Conservation (phyloP, 768 basidiomycete species). For the Mycena galericulata region DNA sequence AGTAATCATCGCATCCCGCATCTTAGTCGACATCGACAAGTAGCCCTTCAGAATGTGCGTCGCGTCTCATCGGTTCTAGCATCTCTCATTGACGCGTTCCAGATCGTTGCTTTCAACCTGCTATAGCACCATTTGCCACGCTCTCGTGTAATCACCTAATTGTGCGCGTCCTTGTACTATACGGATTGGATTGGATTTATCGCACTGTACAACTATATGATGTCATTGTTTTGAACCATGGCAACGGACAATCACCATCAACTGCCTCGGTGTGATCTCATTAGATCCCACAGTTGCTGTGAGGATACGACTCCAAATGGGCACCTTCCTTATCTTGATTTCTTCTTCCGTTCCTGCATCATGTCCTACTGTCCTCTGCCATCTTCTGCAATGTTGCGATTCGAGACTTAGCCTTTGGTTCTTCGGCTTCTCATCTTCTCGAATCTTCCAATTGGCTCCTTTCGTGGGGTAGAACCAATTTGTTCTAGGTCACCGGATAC, state of each 20-base stretch:
- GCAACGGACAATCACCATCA: neutral
- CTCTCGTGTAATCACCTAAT: constrained; percentile 11
- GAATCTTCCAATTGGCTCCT: too few relatives aligned
- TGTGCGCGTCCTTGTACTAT: neutral
- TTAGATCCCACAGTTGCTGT: too few relatives aligned
- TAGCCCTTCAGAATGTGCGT: neutral
- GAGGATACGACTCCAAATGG: too few relatives aligned
- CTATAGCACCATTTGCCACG: neutral
- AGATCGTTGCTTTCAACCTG: constrained; percentile 6
- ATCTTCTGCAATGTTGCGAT: too few relatives aligned
- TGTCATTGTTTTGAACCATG: neutral
- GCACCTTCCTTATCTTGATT: too few relatives aligned
- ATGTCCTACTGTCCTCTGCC: too few relatives aligned
- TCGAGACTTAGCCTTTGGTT: neutral
- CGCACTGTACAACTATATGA: constrained; percentile 10
- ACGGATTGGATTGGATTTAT: neutral
- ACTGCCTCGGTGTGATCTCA: neutral
- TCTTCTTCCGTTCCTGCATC: too few relatives aligned
- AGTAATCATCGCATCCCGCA: neutral
- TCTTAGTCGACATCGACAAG: too few relatives aligned
- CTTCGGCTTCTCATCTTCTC: neutral
- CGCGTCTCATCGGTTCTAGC: neutral
- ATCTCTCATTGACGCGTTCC: neutral
- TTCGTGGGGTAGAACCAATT: neutral
- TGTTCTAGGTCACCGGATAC: neutral